A percentile compares a stretch with the other conserved stretches of the same genome.
Evolutionary conservation across 2,329 filamentous ascomycete genomes (phyloP).

Genomic region (Aurifilum marmelostoma): DNA sequence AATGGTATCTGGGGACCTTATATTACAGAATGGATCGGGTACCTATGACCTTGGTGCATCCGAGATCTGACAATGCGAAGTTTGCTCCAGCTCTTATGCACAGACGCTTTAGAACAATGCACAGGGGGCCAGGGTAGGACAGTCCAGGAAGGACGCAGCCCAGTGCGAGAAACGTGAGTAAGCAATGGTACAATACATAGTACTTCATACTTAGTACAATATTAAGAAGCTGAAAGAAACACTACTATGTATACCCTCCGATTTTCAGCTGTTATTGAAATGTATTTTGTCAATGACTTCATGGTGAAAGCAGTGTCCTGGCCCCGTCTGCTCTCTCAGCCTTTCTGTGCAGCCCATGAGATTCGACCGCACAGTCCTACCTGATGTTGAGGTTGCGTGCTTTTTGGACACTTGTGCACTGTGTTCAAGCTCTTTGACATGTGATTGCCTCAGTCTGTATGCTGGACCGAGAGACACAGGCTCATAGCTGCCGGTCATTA

Average conservation of each 20-base stretch:
- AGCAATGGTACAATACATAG: too few relatives aligned
- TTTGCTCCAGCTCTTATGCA: constrained; percentile 18
- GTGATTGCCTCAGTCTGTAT: background rate
- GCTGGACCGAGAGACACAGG: background rate
- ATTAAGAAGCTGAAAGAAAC: background rate
- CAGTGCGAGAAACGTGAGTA: background rate
- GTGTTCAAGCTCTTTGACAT: background rate
- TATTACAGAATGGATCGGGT: background rate
- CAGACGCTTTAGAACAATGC: constrained; percentile 5
- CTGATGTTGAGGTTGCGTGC: background rate
- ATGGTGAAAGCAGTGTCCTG: background rate
- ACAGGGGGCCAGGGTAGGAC: constrained; percentile 16
- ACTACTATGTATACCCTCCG: background rate
- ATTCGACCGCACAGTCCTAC: background rate
- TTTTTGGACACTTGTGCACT: background rate
- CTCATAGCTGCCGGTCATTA: background rate
- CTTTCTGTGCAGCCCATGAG: background rate
- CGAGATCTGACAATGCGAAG: background rate
- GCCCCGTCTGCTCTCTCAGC: background rate
- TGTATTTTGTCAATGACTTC: background rate
- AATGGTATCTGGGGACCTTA: background rate
- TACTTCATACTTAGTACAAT: background rate
- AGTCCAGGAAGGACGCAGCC: constrained; percentile 9
- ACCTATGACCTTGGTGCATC: background rate
- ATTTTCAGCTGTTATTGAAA: too few relatives aligned